phyloP scores from a whole-genome alignment of 371 early-diverging fungal genomes.

The Saksenaea vasiformis region DNA sequence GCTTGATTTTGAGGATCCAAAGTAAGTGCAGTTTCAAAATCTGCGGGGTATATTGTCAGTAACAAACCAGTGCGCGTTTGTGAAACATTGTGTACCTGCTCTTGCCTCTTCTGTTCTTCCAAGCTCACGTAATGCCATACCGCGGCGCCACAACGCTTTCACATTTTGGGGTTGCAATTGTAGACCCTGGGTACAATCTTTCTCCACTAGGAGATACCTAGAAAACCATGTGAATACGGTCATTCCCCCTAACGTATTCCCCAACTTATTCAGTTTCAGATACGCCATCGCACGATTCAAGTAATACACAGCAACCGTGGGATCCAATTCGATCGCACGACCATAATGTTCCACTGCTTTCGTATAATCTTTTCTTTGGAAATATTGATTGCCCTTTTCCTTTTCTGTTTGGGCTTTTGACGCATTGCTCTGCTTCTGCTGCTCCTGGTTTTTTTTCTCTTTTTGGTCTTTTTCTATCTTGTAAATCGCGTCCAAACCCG shows the following conservation, averaged over 20 bases:
- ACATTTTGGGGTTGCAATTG: constrained; percentile 69
- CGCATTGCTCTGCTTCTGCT: background rate
- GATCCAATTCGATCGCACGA: constrained; percentile 69
- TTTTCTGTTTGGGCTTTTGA: constrained; percentile 26
- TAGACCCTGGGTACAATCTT: constrained; percentile 72
- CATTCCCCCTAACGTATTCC: background rate
- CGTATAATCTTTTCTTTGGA: constrained; percentile 69
- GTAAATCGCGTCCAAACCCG: constrained; percentile 11
- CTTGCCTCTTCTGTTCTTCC: constrained; percentile 63
- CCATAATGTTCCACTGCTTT: constrained; percentile 73
- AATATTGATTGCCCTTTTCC: constrained; percentile 77
- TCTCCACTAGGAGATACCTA: constrained; percentile 71
- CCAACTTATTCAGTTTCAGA: constrained; percentile 70
- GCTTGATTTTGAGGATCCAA: constrained; percentile 74
- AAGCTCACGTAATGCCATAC: constrained; percentile 64
- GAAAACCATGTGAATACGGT: background rate
- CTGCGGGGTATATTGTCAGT: constrained; percentile 25
- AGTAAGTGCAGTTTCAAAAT: constrained; percentile 61
- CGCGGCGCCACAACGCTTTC: constrained; percentile 85
- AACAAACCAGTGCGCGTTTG: background rate
- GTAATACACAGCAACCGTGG: constrained; percentile 58
- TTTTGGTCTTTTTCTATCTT: constrained; percentile 8
- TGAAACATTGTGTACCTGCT: constrained; percentile 38
- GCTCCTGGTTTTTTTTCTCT: background rate
- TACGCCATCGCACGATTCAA: constrained; percentile 88